Base-by-base conservation (phyloP, 1,284 basidiomycete species). In the Bjerkandera adusta region DNA sequence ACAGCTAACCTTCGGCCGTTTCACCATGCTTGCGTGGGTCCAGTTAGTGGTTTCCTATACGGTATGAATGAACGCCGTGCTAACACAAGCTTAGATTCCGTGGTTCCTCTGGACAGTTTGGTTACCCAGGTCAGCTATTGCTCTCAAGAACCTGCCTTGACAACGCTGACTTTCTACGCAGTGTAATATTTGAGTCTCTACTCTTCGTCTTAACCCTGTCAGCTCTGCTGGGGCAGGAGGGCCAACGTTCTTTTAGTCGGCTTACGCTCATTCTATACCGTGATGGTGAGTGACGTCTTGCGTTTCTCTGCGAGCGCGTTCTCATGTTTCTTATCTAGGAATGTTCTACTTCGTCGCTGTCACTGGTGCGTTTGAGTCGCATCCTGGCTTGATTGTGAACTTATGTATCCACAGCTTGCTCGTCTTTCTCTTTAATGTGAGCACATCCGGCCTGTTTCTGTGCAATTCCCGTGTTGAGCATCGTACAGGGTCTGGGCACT, bases 261-360 rank as follows among this genome's bases (percentile, higher is more conserved):
- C 52, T 65, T 16, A 59, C 57, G 7, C 52, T 60, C 30, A 60
- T 65, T 21, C 51, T 65, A 13, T 65, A 61, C 34, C 64, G 62
- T 29, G 62, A 65, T 47, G 64, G 63, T 61, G 34, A 38, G 57
- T 47, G 3, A 11, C 27, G 3, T 10, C 15, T 5, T 13, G 2
- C 8, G 12, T 16, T 22, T n/a, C n/a, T n/a, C 7, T 24, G 8
- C 32, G 6, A 22, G 20, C 15, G 16, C 38, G 47, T 18, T 45
- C 42, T 30, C 4, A 7, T 13, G 29, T 30, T 24, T 40, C 12
- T 2, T 16, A 8, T 26, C 4, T 24, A 64, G 61, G 61, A 36
- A 62, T 63, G 57, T 39, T 63, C 37, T 65, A 63, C 43, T 65
- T 65, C 48, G 50, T 62, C 20, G 60, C 57, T 26, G 59, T 65